phyloP scores from a whole-genome alignment of 78 protist genomes.

The Neovahlkampfia damariscottae region DNA sequence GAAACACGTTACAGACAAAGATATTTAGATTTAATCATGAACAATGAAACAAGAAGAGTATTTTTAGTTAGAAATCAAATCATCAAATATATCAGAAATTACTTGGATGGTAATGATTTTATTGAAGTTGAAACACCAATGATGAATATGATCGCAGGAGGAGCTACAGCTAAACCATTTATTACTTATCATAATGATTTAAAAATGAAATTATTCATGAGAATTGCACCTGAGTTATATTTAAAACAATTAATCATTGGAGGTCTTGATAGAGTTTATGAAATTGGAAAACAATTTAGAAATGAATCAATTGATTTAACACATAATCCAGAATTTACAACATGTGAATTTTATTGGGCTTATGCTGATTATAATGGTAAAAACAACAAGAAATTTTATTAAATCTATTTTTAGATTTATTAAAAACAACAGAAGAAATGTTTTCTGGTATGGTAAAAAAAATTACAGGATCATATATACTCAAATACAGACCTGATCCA shows the following conservation, averaged over 20 bases:
- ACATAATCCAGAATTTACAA: constrained; percentile 99
- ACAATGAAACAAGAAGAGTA: constrained; percentile 41
- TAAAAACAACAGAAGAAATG: constrained; percentile 86
- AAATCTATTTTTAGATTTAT: too few relatives aligned
- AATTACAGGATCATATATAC: constrained; percentile 40
- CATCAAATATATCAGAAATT: constrained; percentile 70
- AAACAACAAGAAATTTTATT: too few relatives aligned
- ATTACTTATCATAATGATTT: constrained; percentile 95
- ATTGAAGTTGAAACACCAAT: constrained; percentile 97
- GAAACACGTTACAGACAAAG: constrained; percentile 86
- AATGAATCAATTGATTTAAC: constrained; percentile 98
- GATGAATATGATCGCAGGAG: constrained; percentile 95
- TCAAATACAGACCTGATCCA: constrained; percentile 52
- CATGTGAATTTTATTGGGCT: constrained; percentile 99
- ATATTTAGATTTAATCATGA: constrained; percentile 91
- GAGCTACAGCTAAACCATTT: constrained; percentile 99
- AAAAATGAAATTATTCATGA: constrained; percentile 83
- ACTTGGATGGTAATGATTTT: constrained; percentile 66
- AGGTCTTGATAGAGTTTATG: constrained; percentile 98
- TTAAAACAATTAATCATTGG: constrained; percentile 96
- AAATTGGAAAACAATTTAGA: constrained; percentile 98
- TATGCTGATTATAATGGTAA: constrained; percentile 99
- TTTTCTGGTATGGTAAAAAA: constrained; percentile 40
- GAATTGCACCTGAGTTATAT: constrained; percentile 99
- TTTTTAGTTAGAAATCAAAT: constrained; percentile 66